Percentiles rank a stretch among this genome's conserved stretches.
These are phyloP conservation scores for Astrothelium macrocarpum DNA, from an alignment of 495 filamentous ascomycete genomes.

Conservation along the genomic window DNA sequence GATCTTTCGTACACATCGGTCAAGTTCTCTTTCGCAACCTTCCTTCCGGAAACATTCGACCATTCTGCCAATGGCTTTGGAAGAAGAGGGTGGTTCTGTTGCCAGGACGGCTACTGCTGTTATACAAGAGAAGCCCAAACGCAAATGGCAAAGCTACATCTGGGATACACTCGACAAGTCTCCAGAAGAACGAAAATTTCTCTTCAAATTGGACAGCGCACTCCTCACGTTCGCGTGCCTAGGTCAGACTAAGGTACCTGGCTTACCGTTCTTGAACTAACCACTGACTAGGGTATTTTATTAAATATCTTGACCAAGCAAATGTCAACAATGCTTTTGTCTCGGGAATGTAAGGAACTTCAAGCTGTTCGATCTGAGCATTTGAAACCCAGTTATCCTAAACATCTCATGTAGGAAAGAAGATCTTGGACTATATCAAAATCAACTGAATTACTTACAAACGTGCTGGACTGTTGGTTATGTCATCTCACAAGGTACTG, in stretches of 20 bases:
- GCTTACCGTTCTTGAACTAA: not conserved
- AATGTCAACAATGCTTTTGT: slow-evolving; percentile 51
- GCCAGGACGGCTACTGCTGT: not conserved
- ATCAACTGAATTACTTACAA: slow-evolving; percentile 25
- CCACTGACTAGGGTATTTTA: slow-evolving; percentile 47
- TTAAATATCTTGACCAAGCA: slow-evolving; percentile 49
- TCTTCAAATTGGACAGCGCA: slow-evolving; percentile 50
- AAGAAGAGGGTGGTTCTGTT: not conserved
- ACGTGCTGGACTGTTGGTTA: slow-evolving; percentile 55
- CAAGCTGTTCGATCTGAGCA: not conserved
- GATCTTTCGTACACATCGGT: too few relatives aligned
- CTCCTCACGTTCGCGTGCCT: slow-evolving; percentile 48
- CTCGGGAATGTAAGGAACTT: slow-evolving; percentile 33
- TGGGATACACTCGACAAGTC: slow-evolving; percentile 57
- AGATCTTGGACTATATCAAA: slow-evolving; percentile 19
- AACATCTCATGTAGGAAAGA: slow-evolving; percentile 16
- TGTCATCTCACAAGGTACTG: slow-evolving; percentile 31
- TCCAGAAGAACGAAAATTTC: slow-evolving; percentile 47
- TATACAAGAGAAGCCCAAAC: slow-evolving; percentile 25
- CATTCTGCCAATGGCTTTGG: not conserved
- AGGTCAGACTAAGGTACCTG: slow-evolving; percentile 18
- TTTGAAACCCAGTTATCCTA: not conserved
- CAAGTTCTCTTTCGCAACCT: not conserved
- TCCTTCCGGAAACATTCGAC: not conserved
- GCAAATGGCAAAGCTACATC: slow-evolving; percentile 39